A percentile compares a stretch with the other conserved stretches of the same genome.
These are phyloP conservation scores for Cercospora janseana DNA, from an alignment of 2,329 filamentous ascomycete genomes.

Conservation along the genomic window DNA sequence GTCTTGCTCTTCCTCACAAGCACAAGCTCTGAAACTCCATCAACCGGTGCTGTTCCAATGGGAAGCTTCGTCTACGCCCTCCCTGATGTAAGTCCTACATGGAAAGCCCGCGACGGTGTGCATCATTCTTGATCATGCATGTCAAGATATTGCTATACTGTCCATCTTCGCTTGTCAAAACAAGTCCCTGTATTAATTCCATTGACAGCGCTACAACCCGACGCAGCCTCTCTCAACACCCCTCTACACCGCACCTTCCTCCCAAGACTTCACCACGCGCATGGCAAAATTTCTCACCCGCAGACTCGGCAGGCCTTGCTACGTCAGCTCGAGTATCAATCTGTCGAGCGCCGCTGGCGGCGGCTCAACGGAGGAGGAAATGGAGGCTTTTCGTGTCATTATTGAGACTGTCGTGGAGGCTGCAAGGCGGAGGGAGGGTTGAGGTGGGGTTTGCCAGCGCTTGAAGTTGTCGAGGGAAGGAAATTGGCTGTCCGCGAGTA, in stretches of 20 bases:
- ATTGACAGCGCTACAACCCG: slow-evolving; percentile 41
- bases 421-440: not conserved
- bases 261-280: slow-evolving; percentile 81
- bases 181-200: not conserved
- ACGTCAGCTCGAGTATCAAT: slow-evolving; percentile 84
- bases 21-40: slow-evolving; percentile 46
- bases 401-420: slow-evolving; percentile 63
- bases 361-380: slow-evolving; percentile 86
- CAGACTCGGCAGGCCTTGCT: slow-evolving; percentile 71
- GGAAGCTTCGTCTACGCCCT: slow-evolving; percentile 94
- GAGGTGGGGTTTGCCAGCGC: not conserved
- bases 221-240: slow-evolving; percentile 71
- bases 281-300: slow-evolving; percentile 80
- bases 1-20: slow-evolving; percentile 58
- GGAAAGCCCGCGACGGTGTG: too few species aligned
- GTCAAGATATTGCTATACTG: not conserved
- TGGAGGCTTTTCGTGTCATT: slow-evolving; percentile 77
- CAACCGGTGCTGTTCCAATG: slow-evolving; percentile 52
- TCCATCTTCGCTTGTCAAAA: not conserved
- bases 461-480: not conserved
- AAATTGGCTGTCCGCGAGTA: too few species aligned
- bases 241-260: slow-evolving; percentile 71
- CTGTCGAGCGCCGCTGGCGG: slow-evolving; percentile 71
- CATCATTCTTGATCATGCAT: not conserved
- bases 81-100: slow-evolving; percentile 68